Conservation (phyloP, 2,329 filamentous ascomycete species). For the Penicillium sp. region DNA sequence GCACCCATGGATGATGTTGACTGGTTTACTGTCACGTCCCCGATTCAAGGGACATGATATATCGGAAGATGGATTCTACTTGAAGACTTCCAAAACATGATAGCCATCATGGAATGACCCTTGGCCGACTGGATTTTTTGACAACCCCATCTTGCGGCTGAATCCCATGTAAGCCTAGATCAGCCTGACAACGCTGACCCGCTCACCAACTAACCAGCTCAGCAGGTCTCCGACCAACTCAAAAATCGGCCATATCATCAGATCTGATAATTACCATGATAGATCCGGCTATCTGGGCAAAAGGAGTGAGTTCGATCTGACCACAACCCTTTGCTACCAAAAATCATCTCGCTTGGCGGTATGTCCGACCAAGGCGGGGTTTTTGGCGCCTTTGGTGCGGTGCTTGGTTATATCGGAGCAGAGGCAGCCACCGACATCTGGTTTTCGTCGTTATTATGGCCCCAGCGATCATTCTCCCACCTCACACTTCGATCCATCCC, state of each 20-base stretch:
- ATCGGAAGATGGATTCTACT: background rate
- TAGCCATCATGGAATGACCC: background rate
- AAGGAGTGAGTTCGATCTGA: background rate
- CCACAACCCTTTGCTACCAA: background rate
- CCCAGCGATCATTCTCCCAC: background rate
- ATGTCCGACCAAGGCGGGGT: background rate
- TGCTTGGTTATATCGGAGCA: background rate
- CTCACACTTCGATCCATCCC: background rate
- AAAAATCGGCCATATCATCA: background rate
- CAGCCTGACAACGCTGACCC: background rate
- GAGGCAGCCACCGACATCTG: background rate
- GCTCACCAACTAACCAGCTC: background rate
- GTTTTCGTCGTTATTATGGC: background rate
- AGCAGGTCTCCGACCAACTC: background rate
- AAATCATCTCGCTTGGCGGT: background rate
- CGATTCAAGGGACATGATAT: background rate
- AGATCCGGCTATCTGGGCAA: background rate
- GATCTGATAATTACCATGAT: background rate
- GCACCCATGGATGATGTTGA: background rate
- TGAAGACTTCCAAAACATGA: background rate
- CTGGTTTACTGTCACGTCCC: background rate
- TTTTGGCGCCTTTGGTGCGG: background rate
- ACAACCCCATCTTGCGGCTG: background rate
- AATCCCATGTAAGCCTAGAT: background rate
- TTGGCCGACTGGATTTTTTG: background rate